These are phyloP conservation scores for Omphalea diandra DNA, from an alignment of 441 rosid species.

Conservation along the genomic window DNA sequence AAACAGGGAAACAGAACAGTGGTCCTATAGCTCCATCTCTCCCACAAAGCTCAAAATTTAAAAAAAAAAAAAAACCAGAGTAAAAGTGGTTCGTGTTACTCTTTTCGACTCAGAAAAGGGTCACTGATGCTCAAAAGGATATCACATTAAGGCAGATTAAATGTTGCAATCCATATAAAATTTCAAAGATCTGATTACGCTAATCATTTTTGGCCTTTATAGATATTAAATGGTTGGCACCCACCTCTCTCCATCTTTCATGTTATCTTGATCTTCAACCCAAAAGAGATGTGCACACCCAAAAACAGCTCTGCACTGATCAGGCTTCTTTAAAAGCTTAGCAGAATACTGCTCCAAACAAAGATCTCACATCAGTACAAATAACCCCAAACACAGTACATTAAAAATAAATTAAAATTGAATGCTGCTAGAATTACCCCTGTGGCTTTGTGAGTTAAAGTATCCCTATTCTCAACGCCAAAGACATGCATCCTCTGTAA, in stretches of 20 bases:
- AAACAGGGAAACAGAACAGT: background rate
- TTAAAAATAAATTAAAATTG: constrained; percentile 3
- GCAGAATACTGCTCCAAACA: constrained; percentile 83
- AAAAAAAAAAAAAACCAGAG: background rate
- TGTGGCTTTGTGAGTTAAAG: constrained; percentile 91
- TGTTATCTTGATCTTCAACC: constrained; percentile 84
- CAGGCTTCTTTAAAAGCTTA: constrained; percentile 96
- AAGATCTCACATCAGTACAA: constrained; percentile 28
- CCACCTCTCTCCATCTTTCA: constrained; percentile 97
- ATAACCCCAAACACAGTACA: constrained; percentile 1
- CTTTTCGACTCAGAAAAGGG: background rate
- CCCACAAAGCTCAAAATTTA: background rate
- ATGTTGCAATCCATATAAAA: background rate
- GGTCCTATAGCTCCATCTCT: background rate
- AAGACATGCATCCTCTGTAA: constrained; percentile 97
- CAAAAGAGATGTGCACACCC: constrained; percentile 96
- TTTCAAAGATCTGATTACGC: background rate
- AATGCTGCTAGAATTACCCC: constrained; percentile 61
- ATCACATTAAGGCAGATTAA: background rate
- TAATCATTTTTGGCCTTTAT: background rate
- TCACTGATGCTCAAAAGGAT: background rate
- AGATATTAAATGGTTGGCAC: constrained; percentile 3
- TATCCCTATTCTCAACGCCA: constrained; percentile 98
- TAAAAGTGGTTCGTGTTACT: background rate
- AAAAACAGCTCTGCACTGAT: constrained; percentile 97